Percentiles rank a stretch among this genome's conserved stretches.
These are phyloP conservation scores for Zarea fungicola DNA, from an alignment of 2,329 filamentous ascomycete species.

Conservation along the genomic window DNA sequence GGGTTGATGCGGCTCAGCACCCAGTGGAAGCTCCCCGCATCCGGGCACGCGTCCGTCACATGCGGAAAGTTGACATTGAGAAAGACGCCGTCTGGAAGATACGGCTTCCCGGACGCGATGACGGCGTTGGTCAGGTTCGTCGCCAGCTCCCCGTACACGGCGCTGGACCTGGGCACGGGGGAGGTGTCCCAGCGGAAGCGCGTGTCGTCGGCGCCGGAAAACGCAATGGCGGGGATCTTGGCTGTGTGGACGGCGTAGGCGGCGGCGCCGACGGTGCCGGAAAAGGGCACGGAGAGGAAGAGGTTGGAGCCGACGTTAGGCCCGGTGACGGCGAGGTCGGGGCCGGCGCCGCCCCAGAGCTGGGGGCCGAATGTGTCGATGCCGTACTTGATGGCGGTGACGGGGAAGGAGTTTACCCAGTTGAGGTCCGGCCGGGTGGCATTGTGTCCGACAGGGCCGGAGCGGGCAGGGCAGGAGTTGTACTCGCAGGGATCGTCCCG, in stretches of 20 bases:
- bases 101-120: constrained; percentile 53
- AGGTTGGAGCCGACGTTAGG: constrained; percentile 58
- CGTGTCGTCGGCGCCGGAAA: constrained; percentile 50
- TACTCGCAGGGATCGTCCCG: constrained; percentile 53
- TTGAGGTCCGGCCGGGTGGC: constrained; percentile 53
- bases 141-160: constrained; percentile 60
- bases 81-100: constrained; percentile 54
- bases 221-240: constrained; percentile 62
- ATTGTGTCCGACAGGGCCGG: constrained; percentile 53
- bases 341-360: constrained; percentile 45
- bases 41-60: constrained; percentile 45
- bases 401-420: constrained; percentile 68
- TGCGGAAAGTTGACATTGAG: constrained; percentile 67
- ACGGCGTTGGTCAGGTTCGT: constrained; percentile 52
- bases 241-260: constrained; percentile 49
- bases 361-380: constrained; percentile 50
- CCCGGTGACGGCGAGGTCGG: constrained; percentile 61
- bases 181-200: constrained; percentile 49
- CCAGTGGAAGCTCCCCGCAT: constrained; percentile 53
- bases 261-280: constrained; percentile 64
- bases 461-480: constrained; percentile 53
- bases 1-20: constrained; percentile 58
- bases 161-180: constrained; percentile 48
- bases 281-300: constrained; percentile 50
- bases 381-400: constrained; percentile 53